Evolutionary conservation across 352 stramenopile genomes (phyloP).

Genomic region (Phytophthora hibernalis): DNA sequence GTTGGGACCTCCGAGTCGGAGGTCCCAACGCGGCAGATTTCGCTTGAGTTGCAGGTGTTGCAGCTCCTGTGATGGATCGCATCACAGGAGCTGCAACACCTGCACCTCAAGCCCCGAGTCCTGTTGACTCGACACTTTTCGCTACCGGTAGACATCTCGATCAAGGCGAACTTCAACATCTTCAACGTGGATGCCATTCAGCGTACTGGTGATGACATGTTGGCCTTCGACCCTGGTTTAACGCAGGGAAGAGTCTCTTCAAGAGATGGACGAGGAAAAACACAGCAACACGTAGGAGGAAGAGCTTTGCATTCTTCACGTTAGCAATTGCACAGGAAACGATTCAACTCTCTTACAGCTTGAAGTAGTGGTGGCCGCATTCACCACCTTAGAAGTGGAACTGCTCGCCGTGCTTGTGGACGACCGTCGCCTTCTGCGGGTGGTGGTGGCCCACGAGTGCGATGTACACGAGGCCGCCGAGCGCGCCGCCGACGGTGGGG

Average conservation of each 20-base stretch:
- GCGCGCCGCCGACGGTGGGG: conserved; percentile 44
- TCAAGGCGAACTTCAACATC: conserved; percentile 6
- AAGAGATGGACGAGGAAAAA: not conserved
- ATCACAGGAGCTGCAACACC: not conserved
- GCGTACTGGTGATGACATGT: conserved; percentile 11
- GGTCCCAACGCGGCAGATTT: too few relatives aligned
- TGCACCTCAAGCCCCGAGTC: conserved; percentile 18
- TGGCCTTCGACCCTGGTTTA: conserved; percentile 23
- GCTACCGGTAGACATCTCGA: conserved; percentile 14
- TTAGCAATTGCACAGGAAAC: conserved; percentile 33
- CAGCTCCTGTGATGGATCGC: too few relatives aligned
- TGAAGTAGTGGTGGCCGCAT: conserved; percentile 2
- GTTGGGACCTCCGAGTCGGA: conserved; percentile 2
- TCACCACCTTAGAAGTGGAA: conserved; percentile 38
- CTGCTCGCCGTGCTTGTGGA: conserved; percentile 32
- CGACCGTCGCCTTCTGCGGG: conserved; percentile 36
- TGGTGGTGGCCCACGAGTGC: conserved; percentile 59
- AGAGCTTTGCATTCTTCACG: conserved; percentile 25
- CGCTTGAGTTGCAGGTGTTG: too few relatives aligned
- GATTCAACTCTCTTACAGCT: conserved; percentile 31
- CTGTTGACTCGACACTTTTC: conserved; percentile 37
- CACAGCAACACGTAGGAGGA: conserved; percentile 1
- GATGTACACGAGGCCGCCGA: conserved; percentile 52
- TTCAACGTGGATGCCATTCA: conserved; percentile 21
- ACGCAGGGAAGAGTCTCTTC: conserved; percentile 14